Base-by-base conservation (phyloP, 2,329 filamentous ascomycete genomes). In the Aureobasidium sp. region DNA sequence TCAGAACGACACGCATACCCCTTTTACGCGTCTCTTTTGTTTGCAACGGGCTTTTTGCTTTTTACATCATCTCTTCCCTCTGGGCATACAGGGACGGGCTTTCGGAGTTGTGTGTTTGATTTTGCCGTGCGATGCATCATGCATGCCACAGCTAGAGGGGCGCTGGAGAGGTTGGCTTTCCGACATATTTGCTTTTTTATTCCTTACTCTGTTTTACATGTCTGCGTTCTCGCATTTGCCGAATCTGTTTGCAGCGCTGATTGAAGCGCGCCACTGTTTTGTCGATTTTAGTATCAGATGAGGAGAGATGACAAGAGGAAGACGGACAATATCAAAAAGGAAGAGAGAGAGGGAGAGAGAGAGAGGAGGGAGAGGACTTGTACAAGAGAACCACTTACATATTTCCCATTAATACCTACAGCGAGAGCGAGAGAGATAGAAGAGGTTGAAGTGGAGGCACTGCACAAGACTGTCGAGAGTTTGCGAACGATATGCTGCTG, bases 21-120 rank as follows among this genome's bases (percentile, higher is more conserved):
- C 41, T 44, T 57, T 59, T 57, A 59, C 55, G 43, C 55, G 43
- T 59, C 55, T 59, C 55, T 59, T 59, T 59, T 59, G 55, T 59
- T 26, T 48, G 46, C 8, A 39, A 32, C 34, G 37, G 39, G 53
- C 17, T 34, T 34, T 17, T n/a, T 39, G 32, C 41, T 26, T 46
- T 47, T 37, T 20, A n/a, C 27, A 36, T 24, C 26, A 37, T 43
- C 37, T 43, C 29, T 56, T 44, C 27, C 48, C 34, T 46, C 41
- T 57, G 37, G 53, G 41, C 53, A 57, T 57, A 57, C 53, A 57
- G 39, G 53, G n/a, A 57, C 39, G 36, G 41, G 39, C 24, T 32
- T 52, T 39, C 20, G 50, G 41, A 24, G 51, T 48, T 15, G 46
- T 48, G 44, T 47, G 29, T 36, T n/a, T 39, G 37, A 10, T n/a